Conservation (phyloP, 805 yeast genomes). For the Yarrowia phangngaensis region DNA sequence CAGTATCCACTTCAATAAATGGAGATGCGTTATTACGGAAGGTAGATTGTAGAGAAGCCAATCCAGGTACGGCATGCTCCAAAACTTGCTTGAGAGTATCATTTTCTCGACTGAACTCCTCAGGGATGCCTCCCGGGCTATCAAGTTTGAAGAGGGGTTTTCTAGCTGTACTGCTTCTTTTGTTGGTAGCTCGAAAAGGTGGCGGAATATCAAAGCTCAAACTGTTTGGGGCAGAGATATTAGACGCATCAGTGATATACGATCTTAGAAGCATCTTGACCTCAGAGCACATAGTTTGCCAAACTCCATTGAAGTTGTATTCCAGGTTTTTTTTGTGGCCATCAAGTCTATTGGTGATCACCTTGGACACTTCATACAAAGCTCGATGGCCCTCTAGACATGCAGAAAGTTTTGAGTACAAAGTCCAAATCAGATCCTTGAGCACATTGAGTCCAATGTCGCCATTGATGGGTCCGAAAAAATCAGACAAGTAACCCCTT, state of each 20-base stretch:
- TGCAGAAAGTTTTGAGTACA: conserved; percentile 60
- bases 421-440: conserved; percentile 64
- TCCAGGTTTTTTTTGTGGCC: conserved; percentile 28
- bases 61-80: conserved; percentile 69
- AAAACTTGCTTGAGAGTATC: conserved; percentile 47
- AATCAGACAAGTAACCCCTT: conserved; percentile 12
- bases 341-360: conserved; percentile 27
- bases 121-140: conserved; percentile 37
- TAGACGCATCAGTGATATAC: conserved; percentile 37
- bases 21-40: conserved; percentile 41
- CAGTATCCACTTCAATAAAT: conserved; percentile 59
- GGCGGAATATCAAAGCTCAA: conserved; percentile 13
- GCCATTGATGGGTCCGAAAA: conserved; percentile 30
- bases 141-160: conserved; percentile 33
- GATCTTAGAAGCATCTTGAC: conserved; percentile 41
- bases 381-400: conserved; percentile 69
- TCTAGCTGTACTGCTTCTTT: conserved; percentile 36
- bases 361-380: conserved; percentile 51
- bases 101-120: conserved; percentile 34
- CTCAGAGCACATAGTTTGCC: conserved; percentile 46
- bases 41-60: conserved; percentile 41
- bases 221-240: conserved; percentile 23
- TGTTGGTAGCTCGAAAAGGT: conserved; percentile 24
- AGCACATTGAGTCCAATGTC: conserved; percentile 55
- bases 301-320: conserved; percentile 45